Base-by-base conservation (phyloP, 768 basidiomycete genomes). In the Lactarius vividus region DNA sequence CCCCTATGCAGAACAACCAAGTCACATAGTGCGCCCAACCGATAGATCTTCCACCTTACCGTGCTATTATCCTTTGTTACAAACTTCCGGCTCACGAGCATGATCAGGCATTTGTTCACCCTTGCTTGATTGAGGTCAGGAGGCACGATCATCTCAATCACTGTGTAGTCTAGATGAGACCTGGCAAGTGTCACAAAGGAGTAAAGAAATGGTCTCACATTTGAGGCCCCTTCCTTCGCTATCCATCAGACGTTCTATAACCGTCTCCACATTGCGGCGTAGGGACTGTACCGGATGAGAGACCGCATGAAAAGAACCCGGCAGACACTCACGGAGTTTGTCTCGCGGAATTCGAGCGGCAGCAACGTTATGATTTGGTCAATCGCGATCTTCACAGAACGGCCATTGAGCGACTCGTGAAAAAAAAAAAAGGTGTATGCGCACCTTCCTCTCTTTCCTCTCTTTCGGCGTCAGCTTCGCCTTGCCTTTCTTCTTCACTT, bases 41-140 rank as follows among this genome's bases (percentile, higher is more conserved):
- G 40, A 58, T 28, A 16, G 29, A 37, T 29, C 13, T 61, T 42
- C 16, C 29, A 72, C 74, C 15, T 31, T 52, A 77, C 77, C 40
- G 77, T 72, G 63, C 73, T 74, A 64, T 81, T 91, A 52, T 91
- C 87, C 75, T 95, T 96, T 63, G 79, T 80, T 0, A 94, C 91
- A 23, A 92, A 83, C 73, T 96, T 96, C 57, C 92, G 83, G 73
- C 89, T 89, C 4, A 96, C 94, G 8, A 98, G 79, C 2, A 94
- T 92, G 60, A 98, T 94, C 42, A 98, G 81, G 71, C 94, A 96
- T 74, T 94, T 96, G 76, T 97, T 96, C 49, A 94, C 95, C 52
- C 91, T 83, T 9, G 94, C 90, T 78, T 96, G 94, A 60, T 88
- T 92, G 42, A 96, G 82, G 68, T 94, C 91, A 0, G 93, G 92